Evolutionary conservation across 345 rosid species (phyloP).

Genomic region (Salix koriyanagi): DNA sequence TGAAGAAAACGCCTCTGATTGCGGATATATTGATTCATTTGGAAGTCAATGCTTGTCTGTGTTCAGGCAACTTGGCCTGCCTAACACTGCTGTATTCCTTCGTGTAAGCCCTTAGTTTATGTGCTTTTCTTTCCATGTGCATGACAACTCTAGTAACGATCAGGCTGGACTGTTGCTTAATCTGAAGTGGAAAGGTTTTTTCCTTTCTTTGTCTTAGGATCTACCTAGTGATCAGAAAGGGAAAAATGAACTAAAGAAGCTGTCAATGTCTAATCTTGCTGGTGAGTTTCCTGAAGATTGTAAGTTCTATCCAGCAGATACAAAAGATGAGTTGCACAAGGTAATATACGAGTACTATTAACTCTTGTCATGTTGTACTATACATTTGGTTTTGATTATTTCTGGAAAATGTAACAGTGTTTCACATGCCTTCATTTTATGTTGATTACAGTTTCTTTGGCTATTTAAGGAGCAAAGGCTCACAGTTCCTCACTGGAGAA

Average conservation of each 20-base stretch:
- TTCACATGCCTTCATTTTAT: background rate
- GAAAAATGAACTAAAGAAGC: constrained; percentile 63
- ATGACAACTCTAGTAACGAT: constrained; percentile 1
- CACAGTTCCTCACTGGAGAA: constrained; percentile 81
- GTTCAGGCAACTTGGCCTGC: constrained; percentile 76
- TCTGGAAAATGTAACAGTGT: background rate
- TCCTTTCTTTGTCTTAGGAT: constrained; percentile 43
- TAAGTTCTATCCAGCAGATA: constrained; percentile 79
- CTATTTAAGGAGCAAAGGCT: constrained; percentile 83
- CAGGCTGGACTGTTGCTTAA: background rate
- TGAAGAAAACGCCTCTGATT: constrained; percentile 37
- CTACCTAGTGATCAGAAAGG: constrained; percentile 63
- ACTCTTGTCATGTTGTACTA: background rate
- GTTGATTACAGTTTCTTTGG: constrained; percentile 69
- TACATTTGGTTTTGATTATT: background rate
- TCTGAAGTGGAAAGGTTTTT: constrained; percentile 4
- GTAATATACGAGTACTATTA: constrained; percentile 24
- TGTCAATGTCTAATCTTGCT: constrained; percentile 57
- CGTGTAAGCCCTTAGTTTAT: constrained; percentile 55
- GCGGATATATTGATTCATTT: constrained; percentile 63
- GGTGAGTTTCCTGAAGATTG: constrained; percentile 86
- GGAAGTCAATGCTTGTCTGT: constrained; percentile 88
- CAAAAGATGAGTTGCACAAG: constrained; percentile 89
- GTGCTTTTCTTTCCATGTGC: background rate
- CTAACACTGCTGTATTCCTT: constrained; percentile 75